Percentiles rank a stretch among this genome's conserved stretches.
Evolutionary conservation across 768 basidiomycete genomes (phyloP).

Genomic region (Imleria badia): DNA sequence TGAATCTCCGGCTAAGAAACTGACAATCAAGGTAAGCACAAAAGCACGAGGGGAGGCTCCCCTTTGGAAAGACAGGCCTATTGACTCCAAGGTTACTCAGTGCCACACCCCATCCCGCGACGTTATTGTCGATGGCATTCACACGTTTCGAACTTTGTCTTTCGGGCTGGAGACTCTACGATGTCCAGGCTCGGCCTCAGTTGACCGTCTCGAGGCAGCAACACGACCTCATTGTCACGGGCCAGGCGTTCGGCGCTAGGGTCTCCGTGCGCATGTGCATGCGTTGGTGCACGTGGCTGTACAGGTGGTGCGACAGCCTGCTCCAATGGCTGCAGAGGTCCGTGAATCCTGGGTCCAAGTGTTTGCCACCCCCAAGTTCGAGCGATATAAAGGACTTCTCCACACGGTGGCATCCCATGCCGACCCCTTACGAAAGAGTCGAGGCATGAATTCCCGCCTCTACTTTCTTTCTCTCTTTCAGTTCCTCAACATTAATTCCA

Average conservation of each 20-base stretch:
- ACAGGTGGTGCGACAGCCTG: constrained; percentile 11
- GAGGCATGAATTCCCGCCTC: not conserved
- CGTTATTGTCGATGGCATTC: no score
- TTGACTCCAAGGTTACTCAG: no score
- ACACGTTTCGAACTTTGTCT: constrained; percentile 26
- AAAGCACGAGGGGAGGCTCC: no score
- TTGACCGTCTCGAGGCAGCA: constrained; percentile 20
- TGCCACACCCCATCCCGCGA: no score
- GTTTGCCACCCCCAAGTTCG: not conserved
- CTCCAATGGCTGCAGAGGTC: constrained; percentile 1
- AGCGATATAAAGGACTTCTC: constrained; percentile 4
- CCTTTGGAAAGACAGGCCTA: no score
- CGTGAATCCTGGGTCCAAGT: not conserved
- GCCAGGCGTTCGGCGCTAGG: constrained; percentile 27
- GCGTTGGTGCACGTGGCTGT: constrained; percentile 26
- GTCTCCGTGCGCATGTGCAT: constrained; percentile 21
- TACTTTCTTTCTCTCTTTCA: not conserved
- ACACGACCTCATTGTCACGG: constrained; percentile 23
- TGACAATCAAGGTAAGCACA: no score
- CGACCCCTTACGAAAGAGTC: not conserved
- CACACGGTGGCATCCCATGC: not conserved
- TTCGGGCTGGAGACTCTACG: constrained; percentile 23
- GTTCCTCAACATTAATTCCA: not conserved
- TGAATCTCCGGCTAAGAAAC: no score
- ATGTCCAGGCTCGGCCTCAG: constrained; percentile 20